A percentile compares a stretch with the other conserved stretches of the same genome.
These are phyloP conservation scores for Aureoboletus auriporus DNA, from an alignment of 768 basidiomycete species.

Conservation along the genomic window DNA sequence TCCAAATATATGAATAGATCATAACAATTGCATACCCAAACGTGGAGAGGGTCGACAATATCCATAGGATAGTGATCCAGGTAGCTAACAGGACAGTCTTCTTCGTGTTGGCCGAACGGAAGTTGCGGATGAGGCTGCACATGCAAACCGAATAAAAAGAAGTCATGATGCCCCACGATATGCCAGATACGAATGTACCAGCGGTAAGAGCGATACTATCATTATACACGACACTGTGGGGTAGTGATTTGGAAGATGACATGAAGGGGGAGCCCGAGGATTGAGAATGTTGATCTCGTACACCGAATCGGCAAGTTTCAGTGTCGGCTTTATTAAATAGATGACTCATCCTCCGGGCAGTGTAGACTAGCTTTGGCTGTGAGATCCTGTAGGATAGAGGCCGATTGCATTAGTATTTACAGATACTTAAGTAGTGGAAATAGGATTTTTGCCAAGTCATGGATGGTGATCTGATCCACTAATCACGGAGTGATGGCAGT, in stretches of 20 bases:
- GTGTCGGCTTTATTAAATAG: no score
- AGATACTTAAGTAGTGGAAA: no score
- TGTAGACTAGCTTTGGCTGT: no score
- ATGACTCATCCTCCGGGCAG: no score
- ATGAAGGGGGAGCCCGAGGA: neutral
- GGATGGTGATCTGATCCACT: no score
- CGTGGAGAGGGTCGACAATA: neutral
- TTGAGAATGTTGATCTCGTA: no score
- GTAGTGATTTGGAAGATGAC: neutral
- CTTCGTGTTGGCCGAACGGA: neutral
- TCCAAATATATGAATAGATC: neutral
- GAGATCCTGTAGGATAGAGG: no score
- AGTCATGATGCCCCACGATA: slow-evolving; percentile 2
- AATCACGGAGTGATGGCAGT: no score
- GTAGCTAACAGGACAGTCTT: neutral
- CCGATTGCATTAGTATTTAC: no score
- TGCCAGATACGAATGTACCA: neutral
- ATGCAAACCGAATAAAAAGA: neutral
- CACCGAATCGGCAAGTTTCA: no score
- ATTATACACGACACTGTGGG: neutral
- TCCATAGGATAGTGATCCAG: neutral
- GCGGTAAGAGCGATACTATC: neutral
- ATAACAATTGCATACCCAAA: neutral
- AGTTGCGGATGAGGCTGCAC: neutral
- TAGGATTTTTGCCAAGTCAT: no score